A percentile compares a stretch with the other conserved stretches of the same genome.
Conservation (phyloP, 192 early-diverging fungal genomes). For the Spinellus fusiger region DNA sequence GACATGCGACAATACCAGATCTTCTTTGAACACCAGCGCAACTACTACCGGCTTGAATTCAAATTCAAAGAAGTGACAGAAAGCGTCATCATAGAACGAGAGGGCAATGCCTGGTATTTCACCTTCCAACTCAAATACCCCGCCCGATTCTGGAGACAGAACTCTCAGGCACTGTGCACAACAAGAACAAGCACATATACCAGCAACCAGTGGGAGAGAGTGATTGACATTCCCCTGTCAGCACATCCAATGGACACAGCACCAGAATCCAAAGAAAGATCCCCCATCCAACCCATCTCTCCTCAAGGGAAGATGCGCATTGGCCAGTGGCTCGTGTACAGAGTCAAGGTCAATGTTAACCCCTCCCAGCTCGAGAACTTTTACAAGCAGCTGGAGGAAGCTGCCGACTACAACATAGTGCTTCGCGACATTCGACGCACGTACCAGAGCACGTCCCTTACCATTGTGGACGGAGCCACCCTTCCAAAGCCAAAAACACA, state of each 20-base stretch:
- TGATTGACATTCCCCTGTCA: constrained; percentile 27
- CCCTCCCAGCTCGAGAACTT: neutral
- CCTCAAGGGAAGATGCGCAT: constrained; percentile 26
- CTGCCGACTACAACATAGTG: constrained; percentile 33
- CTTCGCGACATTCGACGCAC: neutral
- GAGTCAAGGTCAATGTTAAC: constrained; percentile 7
- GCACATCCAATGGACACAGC: neutral
- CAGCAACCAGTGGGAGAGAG: constrained; percentile 21
- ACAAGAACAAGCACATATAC: constrained; percentile 11
- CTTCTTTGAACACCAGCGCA: constrained; percentile 16
- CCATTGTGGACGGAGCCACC: neutral
- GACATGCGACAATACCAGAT: constrained; percentile 17
- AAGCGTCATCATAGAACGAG: constrained; percentile 12
- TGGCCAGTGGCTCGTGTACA: constrained; percentile 39
- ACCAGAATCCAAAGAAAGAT: neutral
- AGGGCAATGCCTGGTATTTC: constrained; percentile 3
- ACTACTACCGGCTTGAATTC: constrained; percentile 21
- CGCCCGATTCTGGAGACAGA: constrained; percentile 30
- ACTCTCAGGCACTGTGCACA: constrained; percentile 4
- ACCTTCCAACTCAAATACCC: constrained; percentile 39
- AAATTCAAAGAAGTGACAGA: constrained; percentile 31
- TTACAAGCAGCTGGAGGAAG: constrained; percentile 7
- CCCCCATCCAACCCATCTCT: constrained; percentile 24
- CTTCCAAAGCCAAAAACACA: constrained; percentile 10
- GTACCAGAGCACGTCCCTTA: neutral